Conservation (phyloP, 2,329 filamentous ascomycete species). For the Penicillium sclerotiorum region DNA sequence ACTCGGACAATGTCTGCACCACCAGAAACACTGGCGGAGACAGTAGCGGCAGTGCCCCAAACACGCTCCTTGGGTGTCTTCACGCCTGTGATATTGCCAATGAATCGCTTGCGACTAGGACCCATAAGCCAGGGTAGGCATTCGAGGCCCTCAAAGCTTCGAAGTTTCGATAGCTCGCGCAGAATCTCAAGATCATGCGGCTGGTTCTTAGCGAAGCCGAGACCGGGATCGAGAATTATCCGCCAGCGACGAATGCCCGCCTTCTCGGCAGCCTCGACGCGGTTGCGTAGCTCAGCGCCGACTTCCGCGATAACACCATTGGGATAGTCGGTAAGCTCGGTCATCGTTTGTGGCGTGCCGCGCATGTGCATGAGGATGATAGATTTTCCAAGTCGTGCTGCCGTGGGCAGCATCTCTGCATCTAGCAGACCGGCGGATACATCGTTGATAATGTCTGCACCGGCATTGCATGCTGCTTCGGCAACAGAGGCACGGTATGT, state of each 20-base stretch:
- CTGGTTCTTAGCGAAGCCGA: conserved; percentile 87
- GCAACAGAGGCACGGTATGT: conserved; percentile 89
- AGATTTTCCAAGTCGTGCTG: conserved; percentile 75
- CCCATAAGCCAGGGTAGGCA: conserved; percentile 89
- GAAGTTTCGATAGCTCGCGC: conserved; percentile 65
- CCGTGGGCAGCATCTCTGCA: conserved; percentile 75
- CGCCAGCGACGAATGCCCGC: conserved; percentile 90
- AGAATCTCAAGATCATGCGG: conserved; percentile 82
- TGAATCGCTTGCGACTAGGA: conserved; percentile 84
- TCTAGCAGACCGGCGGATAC: conserved; percentile 83
- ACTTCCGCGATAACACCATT: conserved; percentile 68
- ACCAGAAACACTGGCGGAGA: conserved; percentile 80
- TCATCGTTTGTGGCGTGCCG: conserved; percentile 83
- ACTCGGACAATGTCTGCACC: conserved; percentile 92
- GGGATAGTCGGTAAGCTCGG: conserved; percentile 67
- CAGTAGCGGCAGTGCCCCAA: conserved; percentile 86
- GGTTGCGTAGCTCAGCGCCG: conserved; percentile 66
- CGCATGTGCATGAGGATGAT: conserved; percentile 93
- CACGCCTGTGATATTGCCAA: conserved; percentile 80
- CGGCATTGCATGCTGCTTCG: conserved; percentile 70
- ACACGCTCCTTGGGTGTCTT: conserved; percentile 68
- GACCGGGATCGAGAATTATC: conserved; percentile 88
- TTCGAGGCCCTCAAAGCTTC: conserved; percentile 42
- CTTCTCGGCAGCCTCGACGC: conserved; percentile 73
- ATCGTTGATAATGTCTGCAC: conserved; percentile 94